Conservation (phyloP, 805 yeast species). For the Lipomyces mesembrius region DNA sequence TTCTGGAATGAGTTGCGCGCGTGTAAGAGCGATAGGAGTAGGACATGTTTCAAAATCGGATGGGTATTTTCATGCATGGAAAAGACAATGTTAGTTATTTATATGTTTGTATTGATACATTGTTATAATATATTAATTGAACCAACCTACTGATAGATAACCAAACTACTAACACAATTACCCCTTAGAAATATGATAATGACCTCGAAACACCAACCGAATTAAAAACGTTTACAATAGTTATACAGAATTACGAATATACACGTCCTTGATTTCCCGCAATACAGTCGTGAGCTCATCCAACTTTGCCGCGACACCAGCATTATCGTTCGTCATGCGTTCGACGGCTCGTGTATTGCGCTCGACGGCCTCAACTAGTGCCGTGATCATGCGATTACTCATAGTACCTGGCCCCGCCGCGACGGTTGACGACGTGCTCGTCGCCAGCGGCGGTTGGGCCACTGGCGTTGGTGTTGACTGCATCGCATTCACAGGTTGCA, state of each 20-base stretch:
- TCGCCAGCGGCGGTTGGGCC: not conserved
- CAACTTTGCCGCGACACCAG: slow-evolving; percentile 15
- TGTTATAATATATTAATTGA: not conserved
- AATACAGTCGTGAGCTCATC: slow-evolving; percentile 18
- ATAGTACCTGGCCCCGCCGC: slow-evolving; percentile 34
- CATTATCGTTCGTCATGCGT: slow-evolving; percentile 13
- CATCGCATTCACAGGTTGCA: slow-evolving; percentile 3
- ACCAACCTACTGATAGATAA: not conserved
- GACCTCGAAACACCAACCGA: not conserved
- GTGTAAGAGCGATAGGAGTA: not conserved
- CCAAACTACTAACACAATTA: not conserved
- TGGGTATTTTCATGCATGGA: not conserved
- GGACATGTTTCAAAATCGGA: not conserved
- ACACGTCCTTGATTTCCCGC: slow-evolving; percentile 22
- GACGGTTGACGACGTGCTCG: slow-evolving; percentile 12
- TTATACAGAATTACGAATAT: slow-evolving; percentile 6
- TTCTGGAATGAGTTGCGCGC: not conserved
- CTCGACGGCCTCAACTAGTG: slow-evolving; percentile 26
- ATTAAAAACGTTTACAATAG: not conserved
- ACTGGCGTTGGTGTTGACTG: not conserved
- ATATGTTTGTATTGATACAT: not conserved
- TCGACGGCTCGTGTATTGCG: slow-evolving; percentile 27
- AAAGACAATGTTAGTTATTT: not conserved
- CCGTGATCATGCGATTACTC: slow-evolving; percentile 15
- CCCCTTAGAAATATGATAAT: not conserved